A percentile compares a stretch with the other conserved stretches of the same genome.
Evolutionary conservation across 768 basidiomycete genomes (phyloP).

Genomic region (Xerocomus spinulosus): DNA sequence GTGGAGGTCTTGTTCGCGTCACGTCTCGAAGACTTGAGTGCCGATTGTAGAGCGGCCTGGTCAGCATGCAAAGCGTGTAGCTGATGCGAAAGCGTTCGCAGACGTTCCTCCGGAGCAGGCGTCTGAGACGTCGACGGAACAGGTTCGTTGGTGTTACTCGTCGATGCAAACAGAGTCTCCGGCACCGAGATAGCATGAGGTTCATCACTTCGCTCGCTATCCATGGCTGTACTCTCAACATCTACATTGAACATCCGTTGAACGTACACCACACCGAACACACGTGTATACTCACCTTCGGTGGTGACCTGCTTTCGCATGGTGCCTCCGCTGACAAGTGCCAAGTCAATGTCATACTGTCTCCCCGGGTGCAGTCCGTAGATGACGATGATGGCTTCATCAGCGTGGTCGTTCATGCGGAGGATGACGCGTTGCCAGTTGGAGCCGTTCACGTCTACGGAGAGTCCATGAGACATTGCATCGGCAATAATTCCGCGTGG

Average conservation of each 20-base stretch:
- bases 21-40: constrained; percentile 73
- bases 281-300: constrained; percentile 41
- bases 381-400: constrained; percentile 88
- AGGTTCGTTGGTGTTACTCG: constrained; percentile 23
- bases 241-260: constrained; percentile 8
- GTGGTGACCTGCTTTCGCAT: constrained; percentile 66
- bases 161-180: constrained; percentile 23
- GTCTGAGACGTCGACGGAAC: constrained; percentile 25
- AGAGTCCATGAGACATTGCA: constrained; percentile 67
- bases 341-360: constrained; percentile 87
- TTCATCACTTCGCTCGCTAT: constrained; percentile 23
- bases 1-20: constrained; percentile 84
- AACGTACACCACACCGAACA: constrained; percentile 5
- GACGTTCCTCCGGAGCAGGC: constrained; percentile 60
- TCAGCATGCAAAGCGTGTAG: constrained; percentile 63
- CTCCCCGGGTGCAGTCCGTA: constrained; percentile 85
- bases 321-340: constrained; percentile 60
- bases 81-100: constrained; percentile 59
- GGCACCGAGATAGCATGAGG: constrained; percentile 2
- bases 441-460: constrained; percentile 74
- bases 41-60: constrained; percentile 58
- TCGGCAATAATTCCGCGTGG: constrained; percentile 53
- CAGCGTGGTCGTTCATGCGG: constrained; percentile 71
- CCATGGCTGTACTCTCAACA: constrained; percentile 18
- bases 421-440: constrained; percentile 78